These are phyloP conservation scores for Fomes fomentarius DNA, from an alignment of 1,284 basidiomycete species.

Conservation along the genomic window DNA sequence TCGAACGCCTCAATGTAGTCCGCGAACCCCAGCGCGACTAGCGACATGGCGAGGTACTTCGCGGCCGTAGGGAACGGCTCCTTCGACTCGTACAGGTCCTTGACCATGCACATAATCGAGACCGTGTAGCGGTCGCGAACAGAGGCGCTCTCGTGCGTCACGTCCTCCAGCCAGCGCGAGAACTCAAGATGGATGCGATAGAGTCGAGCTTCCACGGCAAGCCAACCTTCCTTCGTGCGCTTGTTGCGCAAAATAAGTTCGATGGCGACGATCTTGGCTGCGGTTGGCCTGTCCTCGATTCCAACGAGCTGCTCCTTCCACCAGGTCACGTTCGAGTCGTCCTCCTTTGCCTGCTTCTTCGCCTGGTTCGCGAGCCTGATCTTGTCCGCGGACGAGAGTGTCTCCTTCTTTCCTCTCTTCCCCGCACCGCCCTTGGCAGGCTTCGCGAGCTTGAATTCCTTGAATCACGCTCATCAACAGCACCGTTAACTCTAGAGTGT, in stretches of 20 bases:
- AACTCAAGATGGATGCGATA: slow-evolving; percentile 58
- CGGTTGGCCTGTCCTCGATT: slow-evolving; percentile 35
- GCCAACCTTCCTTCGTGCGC: slow-evolving; percentile 42
- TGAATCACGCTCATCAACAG: not conserved
- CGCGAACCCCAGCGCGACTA: slow-evolving; percentile 50
- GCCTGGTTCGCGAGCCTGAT: slow-evolving; percentile 48
- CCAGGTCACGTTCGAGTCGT: slow-evolving; percentile 45
- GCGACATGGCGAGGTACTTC: slow-evolving; percentile 41
- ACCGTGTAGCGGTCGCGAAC: slow-evolving; percentile 50
- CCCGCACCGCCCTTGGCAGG: slow-evolving; percentile 3
- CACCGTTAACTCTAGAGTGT: not conserved
- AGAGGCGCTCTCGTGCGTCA: slow-evolving; percentile 36
- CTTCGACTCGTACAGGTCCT: slow-evolving; percentile 43
- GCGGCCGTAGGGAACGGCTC: slow-evolving; percentile 42
- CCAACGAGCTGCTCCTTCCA: slow-evolving; percentile 49
- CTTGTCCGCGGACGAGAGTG: slow-evolving; percentile 41
- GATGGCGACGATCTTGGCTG: slow-evolving; percentile 37
- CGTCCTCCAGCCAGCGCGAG: slow-evolving; percentile 52
- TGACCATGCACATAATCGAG: slow-evolving; percentile 48
- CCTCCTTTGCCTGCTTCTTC: slow-evolving; percentile 45
- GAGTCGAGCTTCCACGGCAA: slow-evolving; percentile 54
- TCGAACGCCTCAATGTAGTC: slow-evolving; percentile 37
- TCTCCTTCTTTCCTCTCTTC: slow-evolving; percentile 36
- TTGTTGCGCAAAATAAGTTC: slow-evolving; percentile 47
- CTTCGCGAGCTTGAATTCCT: slow-evolving; percentile 22